Conservation (phyloP, 2,329 filamentous ascomycete genomes). For the Penicillium sp. region DNA sequence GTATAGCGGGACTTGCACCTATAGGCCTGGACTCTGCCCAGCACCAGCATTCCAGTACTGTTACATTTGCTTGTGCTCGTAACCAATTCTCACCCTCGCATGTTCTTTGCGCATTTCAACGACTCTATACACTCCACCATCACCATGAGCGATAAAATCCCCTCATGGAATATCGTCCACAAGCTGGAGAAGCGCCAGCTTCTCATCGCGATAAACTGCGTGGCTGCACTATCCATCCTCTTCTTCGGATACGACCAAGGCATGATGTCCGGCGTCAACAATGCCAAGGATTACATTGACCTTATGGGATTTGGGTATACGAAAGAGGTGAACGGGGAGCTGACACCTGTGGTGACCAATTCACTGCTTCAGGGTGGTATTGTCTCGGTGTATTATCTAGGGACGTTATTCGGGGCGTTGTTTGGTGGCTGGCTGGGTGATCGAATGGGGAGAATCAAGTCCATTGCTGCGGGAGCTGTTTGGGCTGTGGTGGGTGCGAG, state of each 20-base stretch:
- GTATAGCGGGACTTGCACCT: background rate
- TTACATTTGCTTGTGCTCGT: too few relatives aligned
- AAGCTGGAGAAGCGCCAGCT: constrained; percentile 58
- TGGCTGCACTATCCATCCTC: constrained; percentile 67
- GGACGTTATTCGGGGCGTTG: constrained; percentile 65
- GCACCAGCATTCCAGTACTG: background rate
- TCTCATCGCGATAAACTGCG: constrained; percentile 63
- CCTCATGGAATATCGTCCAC: constrained; percentile 54
- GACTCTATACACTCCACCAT: background rate
- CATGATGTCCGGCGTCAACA: constrained; percentile 67
- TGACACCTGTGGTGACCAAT: constrained; percentile 59
- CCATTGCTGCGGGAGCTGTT: constrained; percentile 61
- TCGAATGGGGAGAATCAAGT: constrained; percentile 62
- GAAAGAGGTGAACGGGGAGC: constrained; percentile 46
- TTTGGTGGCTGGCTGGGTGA: constrained; percentile 67
- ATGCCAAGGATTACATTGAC: constrained; percentile 63
- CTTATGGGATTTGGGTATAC: constrained; percentile 67
- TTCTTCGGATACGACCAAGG: constrained; percentile 65
- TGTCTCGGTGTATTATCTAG: constrained; percentile 60
- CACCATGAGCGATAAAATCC: constrained; percentile 43
- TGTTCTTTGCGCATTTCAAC: too few relatives aligned
- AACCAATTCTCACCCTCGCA: too few relatives aligned
- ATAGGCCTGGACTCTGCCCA: background rate
- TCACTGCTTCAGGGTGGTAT: constrained; percentile 66
- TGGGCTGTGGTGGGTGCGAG: constrained; percentile 64